Evolutionary conservation across 2,329 filamentous ascomycete species (phyloP).

Genomic region (Aspergillus sp.): DNA sequence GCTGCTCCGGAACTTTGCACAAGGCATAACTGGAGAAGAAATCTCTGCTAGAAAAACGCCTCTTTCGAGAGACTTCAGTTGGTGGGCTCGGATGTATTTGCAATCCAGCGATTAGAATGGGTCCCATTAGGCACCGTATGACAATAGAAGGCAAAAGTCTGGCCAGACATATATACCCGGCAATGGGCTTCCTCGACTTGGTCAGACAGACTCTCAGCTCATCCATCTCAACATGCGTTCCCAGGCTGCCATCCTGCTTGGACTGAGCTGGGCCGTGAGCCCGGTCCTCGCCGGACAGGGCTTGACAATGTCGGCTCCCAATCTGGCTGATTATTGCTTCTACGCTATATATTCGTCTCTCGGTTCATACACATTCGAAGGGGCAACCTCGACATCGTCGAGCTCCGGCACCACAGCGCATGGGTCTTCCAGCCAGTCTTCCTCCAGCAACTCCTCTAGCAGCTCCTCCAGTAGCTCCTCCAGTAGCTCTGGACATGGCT

Average conservation of each 20-base stretch:
- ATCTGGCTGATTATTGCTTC: constrained; percentile 6
- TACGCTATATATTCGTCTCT: neutral
- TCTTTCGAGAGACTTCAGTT: neutral
- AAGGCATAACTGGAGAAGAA: neutral
- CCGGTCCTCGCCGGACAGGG: neutral
- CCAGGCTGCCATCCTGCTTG: neutral
- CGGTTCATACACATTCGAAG: neutral
- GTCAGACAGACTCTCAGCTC: neutral
- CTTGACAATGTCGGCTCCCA: neutral
- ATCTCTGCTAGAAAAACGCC: neutral
- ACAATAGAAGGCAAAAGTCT: neutral
- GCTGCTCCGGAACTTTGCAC: neutral
- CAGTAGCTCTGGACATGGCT: neutral
- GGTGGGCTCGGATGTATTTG: neutral
- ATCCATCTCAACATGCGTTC: neutral
- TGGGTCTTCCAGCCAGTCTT: neutral
- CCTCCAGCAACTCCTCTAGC: neutral
- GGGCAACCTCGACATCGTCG: neutral
- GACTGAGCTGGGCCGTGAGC: neutral
- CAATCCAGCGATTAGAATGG: neutral
- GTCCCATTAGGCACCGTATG: neutral
- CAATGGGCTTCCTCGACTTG: neutral
- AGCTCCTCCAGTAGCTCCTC: neutral
- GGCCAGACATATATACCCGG: neutral
- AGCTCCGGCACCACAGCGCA: neutral